Conservation (phyloP, 768 basidiomycete species). For the Lactarius quietus region DNA sequence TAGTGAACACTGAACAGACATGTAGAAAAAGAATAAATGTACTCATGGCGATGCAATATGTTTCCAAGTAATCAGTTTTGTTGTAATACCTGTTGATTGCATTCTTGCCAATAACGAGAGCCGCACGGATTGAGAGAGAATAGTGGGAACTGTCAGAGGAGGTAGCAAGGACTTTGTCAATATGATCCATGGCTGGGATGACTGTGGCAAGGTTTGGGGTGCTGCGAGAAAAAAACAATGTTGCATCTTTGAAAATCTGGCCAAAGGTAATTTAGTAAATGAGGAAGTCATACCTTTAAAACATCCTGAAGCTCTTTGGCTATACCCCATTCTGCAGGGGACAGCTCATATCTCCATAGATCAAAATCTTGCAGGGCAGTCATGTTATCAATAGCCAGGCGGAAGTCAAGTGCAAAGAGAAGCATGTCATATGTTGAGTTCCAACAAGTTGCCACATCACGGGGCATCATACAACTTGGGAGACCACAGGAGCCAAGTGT, state of each 20-base stretch:
- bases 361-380: not conserved
- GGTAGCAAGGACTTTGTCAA: slow-evolving; percentile 26
- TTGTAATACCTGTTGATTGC: slow-evolving; percentile 32
- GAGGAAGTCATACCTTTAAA: not conserved
- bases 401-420: slow-evolving; percentile 22
- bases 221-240: slow-evolving; percentile 33
- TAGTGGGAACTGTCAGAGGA: too few species aligned
- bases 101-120: slow-evolving; percentile 24
- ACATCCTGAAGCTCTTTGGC: not conserved
- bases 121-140: not conserved
- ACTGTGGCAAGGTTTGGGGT: slow-evolving; percentile 33
- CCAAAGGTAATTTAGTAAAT: not conserved
- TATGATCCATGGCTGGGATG: slow-evolving; percentile 39
- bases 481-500: slow-evolving; percentile 2
- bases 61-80: slow-evolving; percentile 27
- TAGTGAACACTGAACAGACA: too few species aligned
- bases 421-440: slow-evolving; percentile 27
- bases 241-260: slow-evolving; percentile 38
- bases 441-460: slow-evolving; percentile 32
- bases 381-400: slow-evolving; percentile 12
- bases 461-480: slow-evolving; percentile 16
- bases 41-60: slow-evolving; percentile 34
- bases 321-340: not conserved
- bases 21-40: too few species aligned
- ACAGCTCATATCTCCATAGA: slow-evolving; percentile 20